Base-by-base conservation (phyloP, 2,329 filamentous ascomycete genomes). In the Hypoxylon sp. region DNA sequence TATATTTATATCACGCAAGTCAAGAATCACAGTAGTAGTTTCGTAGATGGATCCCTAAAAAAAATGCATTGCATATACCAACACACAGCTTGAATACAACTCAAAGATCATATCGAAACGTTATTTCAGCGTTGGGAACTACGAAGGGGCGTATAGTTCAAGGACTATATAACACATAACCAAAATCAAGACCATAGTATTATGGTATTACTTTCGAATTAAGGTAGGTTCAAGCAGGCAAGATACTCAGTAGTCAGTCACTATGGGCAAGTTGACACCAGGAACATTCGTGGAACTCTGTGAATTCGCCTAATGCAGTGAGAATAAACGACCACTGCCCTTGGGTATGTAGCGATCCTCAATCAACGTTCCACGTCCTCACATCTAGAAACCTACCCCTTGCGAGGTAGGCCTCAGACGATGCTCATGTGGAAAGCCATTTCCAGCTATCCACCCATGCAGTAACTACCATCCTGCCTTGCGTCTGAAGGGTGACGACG, bases 321-420 rank as follows among this genome's bases (percentile, higher is more conserved):
- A 80, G 80, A 79, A 79, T 80, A 52, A 81, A 80, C 77, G 78
- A 78, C 78, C 82, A 84, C 82, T 84, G 83, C 83, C 83, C 79
- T 80, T 76, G 83, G 83, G 84, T 87, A 87, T 87, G 84, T 84
- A 87, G 86, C 86, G 84, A 86, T 88, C 85, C 84, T 88, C 86
- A 87, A 87, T 81, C 82, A 85, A 84, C 84, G 80, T 82, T 85
- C 86, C 87, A 88, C 86, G 83, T 88, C 86, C 85, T 89, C 86
- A 81, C 83, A 82, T 82, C 80, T 77, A 79, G 46, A 69, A 29
- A 62, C 46, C 29, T 59, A 68, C 65, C 62, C 55, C 52, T 55
- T 52, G 52, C 21, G 57, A 75, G 76, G 76, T 75, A 79, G 73
- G 74, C 77, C 76, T 75, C 72, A 77, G 79, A 77, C 79, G 81